Conservation (phyloP, 805 yeast species). For the Candida pseudofarinosa region DNA sequence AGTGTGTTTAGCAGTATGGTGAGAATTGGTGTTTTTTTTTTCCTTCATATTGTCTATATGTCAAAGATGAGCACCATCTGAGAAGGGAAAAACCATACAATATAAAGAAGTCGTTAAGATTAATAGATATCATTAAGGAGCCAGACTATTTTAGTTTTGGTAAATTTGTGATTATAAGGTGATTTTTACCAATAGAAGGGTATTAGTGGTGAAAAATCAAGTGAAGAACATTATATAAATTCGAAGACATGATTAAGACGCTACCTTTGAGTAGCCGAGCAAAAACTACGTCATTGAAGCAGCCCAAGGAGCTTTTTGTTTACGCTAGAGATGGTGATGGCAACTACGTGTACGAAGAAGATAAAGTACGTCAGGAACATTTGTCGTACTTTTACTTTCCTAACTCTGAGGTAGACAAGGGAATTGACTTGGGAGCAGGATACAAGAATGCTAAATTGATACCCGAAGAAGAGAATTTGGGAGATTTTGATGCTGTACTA, state of each 20-base stretch:
- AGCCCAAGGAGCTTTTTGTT: constrained; percentile 77
- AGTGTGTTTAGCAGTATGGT: neutral
- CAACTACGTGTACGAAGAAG: constrained; percentile 32
- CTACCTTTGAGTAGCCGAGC: constrained; percentile 48
- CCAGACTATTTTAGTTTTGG: neutral
- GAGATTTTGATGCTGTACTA: constrained; percentile 57
- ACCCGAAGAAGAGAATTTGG: constrained; percentile 50
- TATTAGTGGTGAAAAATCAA: too few species aligned
- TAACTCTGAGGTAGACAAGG: constrained; percentile 57
- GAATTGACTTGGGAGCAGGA: constrained; percentile 64
- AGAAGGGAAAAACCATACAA: neutral
- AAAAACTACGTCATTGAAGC: constrained; percentile 65
- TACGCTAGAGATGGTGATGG: constrained; percentile 63
- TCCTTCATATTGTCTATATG: neutral
- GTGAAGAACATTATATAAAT: too few species aligned
- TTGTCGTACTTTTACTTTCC: constrained; percentile 80
- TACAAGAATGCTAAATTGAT: constrained; percentile 52
- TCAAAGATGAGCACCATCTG: neutral
- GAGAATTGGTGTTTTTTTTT: neutral
- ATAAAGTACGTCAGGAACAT: constrained; percentile 44
- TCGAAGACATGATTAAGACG: constrained; percentile 25
- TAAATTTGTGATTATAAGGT: too few species aligned
- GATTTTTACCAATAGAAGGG: too few species aligned
- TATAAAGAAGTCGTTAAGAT: too few species aligned
- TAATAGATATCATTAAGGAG: neutral